Evolutionary conservation across 306 rosid species (phyloP).

Genomic region (Hylodesmum podocarpum): DNA sequence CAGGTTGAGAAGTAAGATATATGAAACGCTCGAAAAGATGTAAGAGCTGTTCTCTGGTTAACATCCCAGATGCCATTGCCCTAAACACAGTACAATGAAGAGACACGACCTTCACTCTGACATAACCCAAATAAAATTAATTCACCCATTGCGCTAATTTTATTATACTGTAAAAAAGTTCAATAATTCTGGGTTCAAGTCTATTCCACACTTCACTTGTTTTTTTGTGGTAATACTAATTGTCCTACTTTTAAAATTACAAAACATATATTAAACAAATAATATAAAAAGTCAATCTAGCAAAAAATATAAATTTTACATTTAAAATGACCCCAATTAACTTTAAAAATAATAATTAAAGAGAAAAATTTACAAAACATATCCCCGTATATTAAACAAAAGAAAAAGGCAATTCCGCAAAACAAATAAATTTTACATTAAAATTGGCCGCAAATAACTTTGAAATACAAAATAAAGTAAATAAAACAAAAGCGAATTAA

Average conservation of each 20-base stretch:
- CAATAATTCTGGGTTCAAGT: background rate
- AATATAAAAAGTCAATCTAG: background rate
- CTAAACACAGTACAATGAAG: background rate
- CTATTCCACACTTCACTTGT: background rate
- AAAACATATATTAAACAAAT: background rate
- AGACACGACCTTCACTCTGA: background rate
- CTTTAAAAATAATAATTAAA: background rate
- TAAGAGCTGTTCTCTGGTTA: conserved; percentile 58
- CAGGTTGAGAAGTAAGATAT: conserved; percentile 65
- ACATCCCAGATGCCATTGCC: conserved; percentile 41
- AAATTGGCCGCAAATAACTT: too few species aligned
- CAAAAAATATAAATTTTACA: background rate
- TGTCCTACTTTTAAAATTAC: too few species aligned
- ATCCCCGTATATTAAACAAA: too few species aligned
- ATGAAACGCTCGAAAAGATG: conserved; percentile 73
- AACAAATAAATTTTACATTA: too few species aligned
- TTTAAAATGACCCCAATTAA: background rate
- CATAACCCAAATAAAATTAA: background rate
- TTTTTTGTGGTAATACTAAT: too few species aligned
- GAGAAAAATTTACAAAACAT: too few species aligned
- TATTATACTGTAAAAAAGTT: too few species aligned
- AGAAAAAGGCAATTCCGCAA: too few species aligned
- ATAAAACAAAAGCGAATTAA: too few species aligned
- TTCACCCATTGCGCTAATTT: too few species aligned
- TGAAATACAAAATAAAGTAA: too few species aligned